These are phyloP conservation scores for Pyrus bretschneideri DNA, from an alignment of 306 rosid species.

Conservation along the genomic window DNA sequence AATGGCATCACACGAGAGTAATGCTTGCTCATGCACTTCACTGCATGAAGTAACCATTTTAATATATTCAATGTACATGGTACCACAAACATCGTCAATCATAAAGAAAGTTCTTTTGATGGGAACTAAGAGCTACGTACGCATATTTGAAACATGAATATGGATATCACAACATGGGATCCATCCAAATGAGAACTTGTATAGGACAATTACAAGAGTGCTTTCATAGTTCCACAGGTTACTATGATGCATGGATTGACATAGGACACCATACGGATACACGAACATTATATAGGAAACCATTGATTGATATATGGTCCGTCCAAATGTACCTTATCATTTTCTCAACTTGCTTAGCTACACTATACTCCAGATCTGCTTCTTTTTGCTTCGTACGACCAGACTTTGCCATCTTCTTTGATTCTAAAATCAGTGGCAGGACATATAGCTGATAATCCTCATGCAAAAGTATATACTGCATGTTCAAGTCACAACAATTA, in stretches of 20 bases:
- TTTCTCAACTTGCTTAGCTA: conserved; percentile 98
- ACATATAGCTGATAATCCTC: conserved; percentile 92
- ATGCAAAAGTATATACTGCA: conserved; percentile 77
- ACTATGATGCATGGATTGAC: not conserved
- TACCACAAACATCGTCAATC: conserved; percentile 6
- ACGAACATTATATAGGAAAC: too few species aligned
- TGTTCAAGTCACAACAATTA: conserved; percentile 19
- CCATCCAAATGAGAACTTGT: not conserved
- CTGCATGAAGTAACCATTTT: conserved; percentile 45
- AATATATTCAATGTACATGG: conserved; percentile 15
- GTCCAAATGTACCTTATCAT: conserved; percentile 56
- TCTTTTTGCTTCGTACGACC: conserved; percentile 97
- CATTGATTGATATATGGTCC: too few species aligned
- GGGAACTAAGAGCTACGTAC: not conserved
- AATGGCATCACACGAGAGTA: conserved; percentile 73
- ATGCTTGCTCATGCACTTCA: conserved; percentile 94
- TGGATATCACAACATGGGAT: not conserved
- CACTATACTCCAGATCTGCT: conserved; percentile 94
- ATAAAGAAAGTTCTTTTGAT: not conserved
- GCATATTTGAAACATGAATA: not conserved
- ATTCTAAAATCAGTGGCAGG: conserved; percentile 86
- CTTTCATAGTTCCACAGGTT: not conserved
- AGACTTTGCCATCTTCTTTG: conserved; percentile 98
- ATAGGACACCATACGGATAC: not conserved
- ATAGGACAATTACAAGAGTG: not conserved